Conservation (phyloP, 2,329 filamentous ascomycete species). For the Verticillium longisporum region DNA sequence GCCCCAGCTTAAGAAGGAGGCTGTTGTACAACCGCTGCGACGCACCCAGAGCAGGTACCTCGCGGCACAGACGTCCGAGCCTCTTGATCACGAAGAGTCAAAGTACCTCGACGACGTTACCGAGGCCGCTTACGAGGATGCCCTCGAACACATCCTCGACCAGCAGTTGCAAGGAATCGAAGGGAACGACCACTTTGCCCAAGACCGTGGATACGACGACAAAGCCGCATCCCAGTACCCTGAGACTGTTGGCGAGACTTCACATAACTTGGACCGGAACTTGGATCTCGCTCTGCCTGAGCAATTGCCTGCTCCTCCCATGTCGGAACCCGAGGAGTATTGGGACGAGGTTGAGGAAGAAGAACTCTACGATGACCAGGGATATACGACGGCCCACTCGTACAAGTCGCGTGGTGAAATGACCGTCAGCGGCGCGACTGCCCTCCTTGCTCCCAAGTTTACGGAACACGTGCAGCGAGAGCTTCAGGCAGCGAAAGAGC, state of each 20-base stretch:
- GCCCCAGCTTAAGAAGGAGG: constrained; percentile 39
- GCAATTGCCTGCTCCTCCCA: constrained; percentile 5
- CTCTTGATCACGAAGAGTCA: constrained; percentile 1
- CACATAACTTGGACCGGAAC: neutral
- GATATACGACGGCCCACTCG: constrained; percentile 71
- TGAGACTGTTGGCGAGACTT: neutral
- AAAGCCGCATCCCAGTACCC: constrained; percentile 1
- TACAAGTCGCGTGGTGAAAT: constrained; percentile 65
- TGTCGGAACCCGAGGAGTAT: constrained; percentile 54
- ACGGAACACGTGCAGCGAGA: constrained; percentile 66
- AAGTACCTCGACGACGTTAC: constrained; percentile 25
- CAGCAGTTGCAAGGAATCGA: constrained; percentile 8
- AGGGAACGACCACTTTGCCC: neutral
- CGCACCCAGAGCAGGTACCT: constrained; percentile 37
- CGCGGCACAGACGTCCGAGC: neutral
- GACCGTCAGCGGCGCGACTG: constrained; percentile 43
- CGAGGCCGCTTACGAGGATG: constrained; percentile 37
- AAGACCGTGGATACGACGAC: neutral
- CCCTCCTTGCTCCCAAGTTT: constrained; percentile 64
- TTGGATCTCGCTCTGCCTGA: constrained; percentile 1
- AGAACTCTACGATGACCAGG: constrained; percentile 53
- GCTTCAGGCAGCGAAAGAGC: constrained; percentile 56
- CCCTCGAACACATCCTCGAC: constrained; percentile 31
- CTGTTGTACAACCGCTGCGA: constrained; percentile 25
- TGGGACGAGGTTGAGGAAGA: constrained; percentile 74